Conservation (phyloP, 495 filamentous ascomycete genomes). For the Zalerion maritima region DNA sequence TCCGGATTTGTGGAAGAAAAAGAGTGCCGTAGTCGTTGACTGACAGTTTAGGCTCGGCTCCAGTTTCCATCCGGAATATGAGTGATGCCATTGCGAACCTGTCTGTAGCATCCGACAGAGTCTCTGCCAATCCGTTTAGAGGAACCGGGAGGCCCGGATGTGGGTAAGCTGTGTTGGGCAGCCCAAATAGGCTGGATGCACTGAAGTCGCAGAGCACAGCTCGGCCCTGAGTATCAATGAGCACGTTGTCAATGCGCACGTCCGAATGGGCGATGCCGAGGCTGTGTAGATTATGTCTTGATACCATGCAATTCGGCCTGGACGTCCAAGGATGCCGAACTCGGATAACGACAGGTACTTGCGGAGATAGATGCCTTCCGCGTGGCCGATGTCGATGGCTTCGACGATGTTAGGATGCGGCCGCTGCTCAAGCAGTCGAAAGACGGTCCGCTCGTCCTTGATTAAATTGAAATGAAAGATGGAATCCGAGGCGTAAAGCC, state of each 20-base stretch:
- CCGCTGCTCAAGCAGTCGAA: constrained; percentile 11
- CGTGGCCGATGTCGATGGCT: constrained; percentile 6
- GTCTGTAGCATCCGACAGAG: constrained; percentile 13
- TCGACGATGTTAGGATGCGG: constrained; percentile 16
- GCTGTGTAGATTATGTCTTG: constrained; percentile 1
- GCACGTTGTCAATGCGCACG: constrained; percentile 3
- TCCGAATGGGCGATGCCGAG: constrained; percentile 3
- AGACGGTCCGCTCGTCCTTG: constrained; percentile 11
- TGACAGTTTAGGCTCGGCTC: constrained; percentile 10
- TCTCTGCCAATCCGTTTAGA: constrained; percentile 11
- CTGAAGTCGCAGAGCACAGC: constrained; percentile 16
- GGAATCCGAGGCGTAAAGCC: constrained; percentile 14
- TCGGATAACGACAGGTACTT: constrained; percentile 2
- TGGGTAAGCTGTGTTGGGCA: constrained; percentile 9
- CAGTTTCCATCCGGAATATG: constrained; percentile 13
- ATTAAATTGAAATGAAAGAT: constrained; percentile 14
- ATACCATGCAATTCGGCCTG: constrained; percentile 1
- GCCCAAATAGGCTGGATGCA: constrained; percentile 11
- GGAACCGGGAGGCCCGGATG: constrained; percentile 9
- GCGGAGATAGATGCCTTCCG: constrained; percentile 3
- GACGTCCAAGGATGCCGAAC: not conserved
- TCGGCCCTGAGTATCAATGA: constrained; percentile 7
- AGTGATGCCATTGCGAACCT: constrained; percentile 14
- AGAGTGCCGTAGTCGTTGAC: constrained; percentile 9
- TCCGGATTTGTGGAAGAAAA: constrained; percentile 9